Conservation (phyloP, 2,329 filamentous ascomycete species). For the Lecanosticta acicola region DNA sequence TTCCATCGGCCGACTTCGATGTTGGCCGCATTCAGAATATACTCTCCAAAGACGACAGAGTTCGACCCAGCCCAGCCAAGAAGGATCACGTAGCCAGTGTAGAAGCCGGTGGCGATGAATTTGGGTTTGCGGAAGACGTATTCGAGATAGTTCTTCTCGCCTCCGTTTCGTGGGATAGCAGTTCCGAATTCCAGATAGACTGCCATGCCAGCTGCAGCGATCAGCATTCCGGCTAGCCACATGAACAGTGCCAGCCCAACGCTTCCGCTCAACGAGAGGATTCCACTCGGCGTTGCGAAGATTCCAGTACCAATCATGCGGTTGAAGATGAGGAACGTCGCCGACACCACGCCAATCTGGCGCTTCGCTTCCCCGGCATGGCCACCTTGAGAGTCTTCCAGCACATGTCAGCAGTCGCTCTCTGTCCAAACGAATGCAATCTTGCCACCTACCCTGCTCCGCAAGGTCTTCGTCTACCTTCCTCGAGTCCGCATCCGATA, state of each 20-base stretch:
- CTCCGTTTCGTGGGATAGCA: slow-evolving; percentile 58
- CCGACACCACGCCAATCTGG: slow-evolving; percentile 52
- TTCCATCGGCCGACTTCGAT: slow-evolving; percentile 61
- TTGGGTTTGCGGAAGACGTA: slow-evolving; percentile 49
- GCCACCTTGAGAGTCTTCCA: slow-evolving; percentile 3
- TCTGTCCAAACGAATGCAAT: background rate
- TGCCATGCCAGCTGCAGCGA: slow-evolving; percentile 55
- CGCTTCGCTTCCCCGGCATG: slow-evolving; percentile 14
- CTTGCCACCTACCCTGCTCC: background rate
- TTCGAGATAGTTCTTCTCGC: slow-evolving; percentile 49
- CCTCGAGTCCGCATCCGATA: background rate
- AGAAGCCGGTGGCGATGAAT: slow-evolving; percentile 57
- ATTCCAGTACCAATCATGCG: slow-evolving; percentile 29
- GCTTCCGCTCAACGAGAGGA: slow-evolving; percentile 23
- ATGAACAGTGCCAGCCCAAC: slow-evolving; percentile 35
- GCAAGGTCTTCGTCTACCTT: slow-evolving; percentile 1
- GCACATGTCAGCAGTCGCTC: too few species aligned
- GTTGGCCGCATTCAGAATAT: slow-evolving; percentile 60
- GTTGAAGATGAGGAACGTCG: slow-evolving; percentile 43
- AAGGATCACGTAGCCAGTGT: slow-evolving; percentile 56
- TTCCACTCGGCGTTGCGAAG: slow-evolving; percentile 23
- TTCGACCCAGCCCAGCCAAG: slow-evolving; percentile 62
- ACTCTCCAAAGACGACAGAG: slow-evolving; percentile 65
- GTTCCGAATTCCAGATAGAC: slow-evolving; percentile 64
- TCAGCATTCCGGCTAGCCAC: slow-evolving; percentile 39